These are phyloP conservation scores for Musa troglodytarum DNA, from an alignment of 176 grass and related monocot species.

Conservation along the genomic window DNA sequence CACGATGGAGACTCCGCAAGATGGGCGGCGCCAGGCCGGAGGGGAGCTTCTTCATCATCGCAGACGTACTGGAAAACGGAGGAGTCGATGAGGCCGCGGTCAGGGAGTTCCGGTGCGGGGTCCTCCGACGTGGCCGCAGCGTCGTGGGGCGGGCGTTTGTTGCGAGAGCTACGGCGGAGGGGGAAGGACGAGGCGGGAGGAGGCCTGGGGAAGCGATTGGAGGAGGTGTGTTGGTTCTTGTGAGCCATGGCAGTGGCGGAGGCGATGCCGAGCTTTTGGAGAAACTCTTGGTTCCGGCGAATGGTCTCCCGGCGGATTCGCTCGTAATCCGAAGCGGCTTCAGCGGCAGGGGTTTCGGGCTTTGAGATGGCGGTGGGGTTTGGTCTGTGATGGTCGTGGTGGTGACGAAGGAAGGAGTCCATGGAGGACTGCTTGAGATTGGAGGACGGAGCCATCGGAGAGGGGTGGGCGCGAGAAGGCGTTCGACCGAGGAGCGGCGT, in stretches of 20 bases:
- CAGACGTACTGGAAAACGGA: slow-evolving; percentile 4
- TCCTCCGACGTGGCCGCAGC: not conserved
- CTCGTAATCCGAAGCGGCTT: slow-evolving; percentile 3
- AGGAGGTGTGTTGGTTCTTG: not conserved
- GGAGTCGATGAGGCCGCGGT: not conserved
- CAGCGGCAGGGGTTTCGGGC: not conserved
- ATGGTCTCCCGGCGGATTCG: slow-evolving; percentile 6
- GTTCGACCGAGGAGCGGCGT: no score
- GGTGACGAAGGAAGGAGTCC: not conserved
- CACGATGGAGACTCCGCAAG: not conserved
- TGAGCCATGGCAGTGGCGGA: not conserved
- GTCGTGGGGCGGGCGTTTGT: not conserved
- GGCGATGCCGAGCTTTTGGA: slow-evolving; percentile 5
- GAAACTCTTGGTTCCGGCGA: slow-evolving; percentile 16
- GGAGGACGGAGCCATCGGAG: not conserved
- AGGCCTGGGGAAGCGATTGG: not conserved
- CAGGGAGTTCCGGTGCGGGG: not conserved
- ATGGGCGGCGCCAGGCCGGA: no score
- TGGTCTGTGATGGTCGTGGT: not conserved
- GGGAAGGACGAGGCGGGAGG: not conserved
- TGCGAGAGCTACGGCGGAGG: not conserved
- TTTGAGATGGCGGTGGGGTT: not conserved
- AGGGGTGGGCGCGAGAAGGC: not conserved
- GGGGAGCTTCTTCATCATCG: not conserved
- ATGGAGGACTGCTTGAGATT: not conserved